phyloP scores from a whole-genome alignment of 345 rosid genomes.

The Arabidopsis thaliana region TAIR10.1 NC_003074.8:8011001-8011500 shows the following conservation, averaged over 20 bases:
- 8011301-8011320: too few relatives aligned
- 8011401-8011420: not conserved
- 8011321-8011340: not conserved
- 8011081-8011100: not conserved
- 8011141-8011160: not conserved
- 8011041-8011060: not conserved
- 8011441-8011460: too few relatives aligned
- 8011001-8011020: too few relatives aligned
- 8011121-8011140: not conserved
- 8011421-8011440: not conserved
- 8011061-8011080: not conserved
- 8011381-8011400: not conserved
- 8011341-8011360: not conserved
- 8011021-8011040: too few relatives aligned
- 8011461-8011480: too few relatives aligned
- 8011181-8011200: not conserved
- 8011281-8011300: too few relatives aligned
- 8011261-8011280: too few relatives aligned
- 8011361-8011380: not conserved
- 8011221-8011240: too few relatives aligned
- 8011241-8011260: too few relatives aligned
- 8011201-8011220: too few relatives aligned
- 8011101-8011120: slow-evolving; percentile 3
- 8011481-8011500: too few relatives aligned
- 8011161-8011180: slow-evolving; percentile 1